phyloP scores from a whole-genome alignment of 306 rosid genomes.

The Rubus idaeus region DNA sequence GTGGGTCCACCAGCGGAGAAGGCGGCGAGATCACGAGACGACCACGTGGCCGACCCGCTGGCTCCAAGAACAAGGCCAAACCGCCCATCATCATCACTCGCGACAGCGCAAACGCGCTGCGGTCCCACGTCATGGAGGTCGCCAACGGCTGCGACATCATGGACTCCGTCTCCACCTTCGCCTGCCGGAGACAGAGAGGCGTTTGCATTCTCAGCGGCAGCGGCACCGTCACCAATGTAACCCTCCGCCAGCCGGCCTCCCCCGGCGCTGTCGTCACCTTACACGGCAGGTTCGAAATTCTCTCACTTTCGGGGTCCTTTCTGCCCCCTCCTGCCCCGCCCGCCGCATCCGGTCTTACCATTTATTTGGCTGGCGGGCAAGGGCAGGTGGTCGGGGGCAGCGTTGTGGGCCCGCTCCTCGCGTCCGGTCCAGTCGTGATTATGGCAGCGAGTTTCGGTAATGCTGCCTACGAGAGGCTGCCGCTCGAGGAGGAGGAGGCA shows the following conservation, averaged over 20 bases:
- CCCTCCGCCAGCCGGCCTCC: constrained; percentile 78
- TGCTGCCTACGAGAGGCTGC: constrained; percentile 93
- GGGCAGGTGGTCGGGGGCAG: constrained; percentile 93
- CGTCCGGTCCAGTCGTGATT: constrained; percentile 81
- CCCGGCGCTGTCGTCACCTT: constrained; percentile 80
- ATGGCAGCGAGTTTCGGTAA: constrained; percentile 93
- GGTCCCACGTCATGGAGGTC: constrained; percentile 88
- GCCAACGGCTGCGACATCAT: constrained; percentile 77
- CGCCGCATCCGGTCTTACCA: constrained; percentile 67
- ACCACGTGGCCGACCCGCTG: constrained; percentile 85
- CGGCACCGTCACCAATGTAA: constrained; percentile 88
- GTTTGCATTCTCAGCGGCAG: constrained; percentile 79
- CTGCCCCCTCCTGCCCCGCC: constrained; percentile 96
- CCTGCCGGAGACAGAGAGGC: constrained; percentile 75
- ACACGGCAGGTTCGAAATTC: constrained; percentile 84
- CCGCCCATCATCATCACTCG: constrained; percentile 90
- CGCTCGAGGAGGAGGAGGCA: constrained; percentile 72
- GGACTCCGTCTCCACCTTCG: constrained; percentile 70
- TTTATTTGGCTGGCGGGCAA: constrained; percentile 82
- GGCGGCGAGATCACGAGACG: constrained; percentile 51
- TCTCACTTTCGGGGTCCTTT: constrained; percentile 78
- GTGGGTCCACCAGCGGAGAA: constrained; percentile 34
- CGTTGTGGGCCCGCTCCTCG: constrained; percentile 76
- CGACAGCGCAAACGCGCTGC: constrained; percentile 86
- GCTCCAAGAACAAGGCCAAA: constrained; percentile 87